Evolutionary conservation across 371 early-diverging fungal genomes (phyloP), one percentile per base, ranked within the genome.

Genomic region (Haplosporangium sp.): DNA sequence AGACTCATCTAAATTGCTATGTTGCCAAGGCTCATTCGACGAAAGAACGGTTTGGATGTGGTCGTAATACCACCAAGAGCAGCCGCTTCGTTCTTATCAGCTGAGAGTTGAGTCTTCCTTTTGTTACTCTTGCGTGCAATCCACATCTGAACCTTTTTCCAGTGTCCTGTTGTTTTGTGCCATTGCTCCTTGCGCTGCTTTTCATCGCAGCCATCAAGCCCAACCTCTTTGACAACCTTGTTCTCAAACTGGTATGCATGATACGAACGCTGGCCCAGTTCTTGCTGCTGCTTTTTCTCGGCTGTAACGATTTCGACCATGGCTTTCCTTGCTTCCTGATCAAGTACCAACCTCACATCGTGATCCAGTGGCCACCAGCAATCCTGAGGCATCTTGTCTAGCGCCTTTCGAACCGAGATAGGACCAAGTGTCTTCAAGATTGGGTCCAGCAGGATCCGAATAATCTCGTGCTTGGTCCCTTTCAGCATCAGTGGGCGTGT

Each of bases 361-460:
- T 62, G 60, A 23, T 76, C 77, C 37, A 76, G 23, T 1, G 76
- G 70, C 77, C 77, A 76, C 77, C 77, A 76, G 13, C 71, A 67
- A 23, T 76, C 77, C 45, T 47, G 67, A 0, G 77, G 77, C 14
- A 76, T 56, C 37, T 52, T 62, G 45, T 76, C 70, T 45, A 76
- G 36, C 0, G 77, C 77, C 53, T 63, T 70, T 0, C 77, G 67
- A 1, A 76, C 60, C 1, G 77, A 66, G 12, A 76, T 76, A 1
- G 73, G 50, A 8, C 79, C 73, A 14, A 72, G 55, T 4, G 42
- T 60, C 21, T 79, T 65, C 21, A 79, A 29, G 20, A 79, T 5
- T 9, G 79, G 79, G 0, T 60, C 51, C 14, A 79, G 37, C 43
- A 79, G 20, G 3, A 62, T 40, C 6, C 47, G 61, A 36, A 69